Evolutionary conservation across 2,329 filamentous ascomycete genomes (phyloP).

Genomic region (Sclerotinia spermophila): DNA sequence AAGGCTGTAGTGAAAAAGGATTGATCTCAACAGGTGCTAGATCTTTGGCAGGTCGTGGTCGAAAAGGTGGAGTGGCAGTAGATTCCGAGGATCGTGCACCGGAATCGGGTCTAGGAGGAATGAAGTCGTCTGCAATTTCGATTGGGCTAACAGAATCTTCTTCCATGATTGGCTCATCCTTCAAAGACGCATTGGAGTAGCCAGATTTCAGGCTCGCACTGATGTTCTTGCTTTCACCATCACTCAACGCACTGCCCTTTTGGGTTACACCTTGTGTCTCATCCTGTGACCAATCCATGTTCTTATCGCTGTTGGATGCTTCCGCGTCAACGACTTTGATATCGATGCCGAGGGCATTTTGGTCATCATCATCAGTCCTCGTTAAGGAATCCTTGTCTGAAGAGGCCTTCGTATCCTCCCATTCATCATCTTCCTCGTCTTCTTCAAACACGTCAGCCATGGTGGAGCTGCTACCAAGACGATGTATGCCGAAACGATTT

Average conservation of each 20-base stretch:
- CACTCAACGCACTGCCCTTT: constrained; percentile 47
- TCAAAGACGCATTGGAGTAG: constrained; percentile 48
- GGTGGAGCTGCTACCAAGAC: constrained; percentile 63
- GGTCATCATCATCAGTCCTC: constrained; percentile 39
- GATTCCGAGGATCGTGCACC: constrained; percentile 38
- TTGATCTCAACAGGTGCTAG: constrained; percentile 50
- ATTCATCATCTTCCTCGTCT: constrained; percentile 60
- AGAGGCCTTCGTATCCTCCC: constrained; percentile 38
- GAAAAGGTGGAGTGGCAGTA: constrained; percentile 34
- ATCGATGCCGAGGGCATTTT: constrained; percentile 40
- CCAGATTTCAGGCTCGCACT: constrained; percentile 44
- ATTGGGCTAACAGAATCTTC: constrained; percentile 41
- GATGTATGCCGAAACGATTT: constrained; percentile 55
- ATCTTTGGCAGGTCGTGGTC: constrained; percentile 39
- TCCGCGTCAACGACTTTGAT: constrained; percentile 47
- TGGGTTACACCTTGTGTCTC: constrained; percentile 41
- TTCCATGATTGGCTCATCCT: constrained; percentile 50
- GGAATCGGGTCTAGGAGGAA: constrained; percentile 38
- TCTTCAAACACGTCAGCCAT: constrained; percentile 89
- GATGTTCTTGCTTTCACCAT: constrained; percentile 39
- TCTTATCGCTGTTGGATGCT: constrained; percentile 38
- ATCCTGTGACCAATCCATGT: constrained; percentile 42
- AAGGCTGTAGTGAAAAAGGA: constrained; percentile 41
- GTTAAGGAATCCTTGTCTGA: constrained; percentile 38
- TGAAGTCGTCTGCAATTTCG: constrained; percentile 41